phyloP scores from a whole-genome alignment of 2,329 filamentous ascomycete genomes.

The Triangularia verruculosa region DNA sequence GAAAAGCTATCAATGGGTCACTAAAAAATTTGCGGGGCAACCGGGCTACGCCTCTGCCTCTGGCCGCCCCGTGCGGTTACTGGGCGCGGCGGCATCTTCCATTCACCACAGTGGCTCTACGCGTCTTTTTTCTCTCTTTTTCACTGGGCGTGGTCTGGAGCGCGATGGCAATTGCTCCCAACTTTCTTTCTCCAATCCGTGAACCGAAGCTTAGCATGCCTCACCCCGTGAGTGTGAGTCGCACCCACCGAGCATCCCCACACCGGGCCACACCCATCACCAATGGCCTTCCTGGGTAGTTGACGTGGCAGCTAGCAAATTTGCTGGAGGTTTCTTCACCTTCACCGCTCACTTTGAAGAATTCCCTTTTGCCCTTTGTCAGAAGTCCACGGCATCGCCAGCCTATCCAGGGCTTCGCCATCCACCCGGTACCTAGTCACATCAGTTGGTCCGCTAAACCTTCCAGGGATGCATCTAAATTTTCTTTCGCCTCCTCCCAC shows the following conservation, averaged over 20 bases:
- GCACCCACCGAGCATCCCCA: constrained; percentile 1
- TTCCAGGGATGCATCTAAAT: constrained; percentile 17
- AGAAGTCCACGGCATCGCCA: constrained; percentile 2
- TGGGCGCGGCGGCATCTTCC: constrained; percentile 2
- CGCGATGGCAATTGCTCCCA: constrained; percentile 8
- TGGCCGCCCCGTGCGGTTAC: constrained; percentile 15
- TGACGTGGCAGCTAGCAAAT: constrained; percentile 8
- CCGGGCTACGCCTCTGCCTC: not conserved
- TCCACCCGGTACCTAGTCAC: constrained; percentile 14
- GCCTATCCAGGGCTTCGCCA: constrained; percentile 9
- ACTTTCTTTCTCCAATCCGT: not conserved
- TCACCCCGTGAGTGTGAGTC: constrained; percentile 3
- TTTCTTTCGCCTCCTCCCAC: constrained; percentile 17
- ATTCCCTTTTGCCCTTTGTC: not conserved
- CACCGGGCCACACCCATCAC: constrained; percentile 1
- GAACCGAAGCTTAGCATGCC: constrained; percentile 2
- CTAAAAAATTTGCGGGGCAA: constrained; percentile 28
- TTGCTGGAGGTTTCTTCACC: not conserved
- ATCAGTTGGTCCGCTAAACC: constrained; percentile 13
- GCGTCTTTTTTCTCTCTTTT: constrained; percentile 1
- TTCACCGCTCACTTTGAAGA: constrained; percentile 19
- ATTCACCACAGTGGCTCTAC: constrained; percentile 11
- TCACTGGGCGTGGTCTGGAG: constrained; percentile 2
- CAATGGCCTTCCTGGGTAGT: not conserved
- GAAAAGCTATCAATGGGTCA: constrained; percentile 18